Percentiles rank a stretch among this genome's conserved stretches.
Conservation (phyloP, 352 stramenopile species). For the Blastocystis hominis region DNA sequence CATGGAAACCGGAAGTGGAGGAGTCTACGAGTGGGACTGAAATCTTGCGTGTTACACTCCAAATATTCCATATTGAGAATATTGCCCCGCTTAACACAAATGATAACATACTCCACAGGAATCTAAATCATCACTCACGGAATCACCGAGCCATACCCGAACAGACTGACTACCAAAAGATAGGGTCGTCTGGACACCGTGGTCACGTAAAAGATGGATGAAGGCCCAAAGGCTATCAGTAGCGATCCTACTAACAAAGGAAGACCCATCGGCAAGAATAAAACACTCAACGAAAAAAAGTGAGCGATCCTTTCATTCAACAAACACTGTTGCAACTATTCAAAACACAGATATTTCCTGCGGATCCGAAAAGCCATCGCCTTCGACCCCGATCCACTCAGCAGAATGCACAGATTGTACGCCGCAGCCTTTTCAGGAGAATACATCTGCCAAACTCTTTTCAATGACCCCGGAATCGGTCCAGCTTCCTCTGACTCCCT, state of each 20-base stretch:
- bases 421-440: constrained; percentile 25
- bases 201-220: constrained; percentile 24
- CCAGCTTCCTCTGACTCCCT: background rate
- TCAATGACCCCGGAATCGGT: background rate
- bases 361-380: background rate
- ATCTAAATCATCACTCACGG: background rate
- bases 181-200: constrained; percentile 37
- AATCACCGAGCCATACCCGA: background rate
- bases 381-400: background rate
- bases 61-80: constrained; percentile 52
- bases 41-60: background rate
- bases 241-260: constrained; percentile 11
- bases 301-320: background rate
- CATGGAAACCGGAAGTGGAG: background rate
- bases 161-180: constrained; percentile 1
- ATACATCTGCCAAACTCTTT: constrained; percentile 8
- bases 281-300: background rate
- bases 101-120: background rate
- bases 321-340: background rate
- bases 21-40: background rate
- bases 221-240: constrained; percentile 16
- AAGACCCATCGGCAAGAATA: background rate
- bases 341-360: background rate
- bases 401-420: constrained; percentile 40
- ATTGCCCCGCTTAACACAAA: background rate